Evolutionary conservation across 2,329 filamentous ascomycete genomes (phyloP).

Genomic region (Trichoderma afroharzianum): DNA sequence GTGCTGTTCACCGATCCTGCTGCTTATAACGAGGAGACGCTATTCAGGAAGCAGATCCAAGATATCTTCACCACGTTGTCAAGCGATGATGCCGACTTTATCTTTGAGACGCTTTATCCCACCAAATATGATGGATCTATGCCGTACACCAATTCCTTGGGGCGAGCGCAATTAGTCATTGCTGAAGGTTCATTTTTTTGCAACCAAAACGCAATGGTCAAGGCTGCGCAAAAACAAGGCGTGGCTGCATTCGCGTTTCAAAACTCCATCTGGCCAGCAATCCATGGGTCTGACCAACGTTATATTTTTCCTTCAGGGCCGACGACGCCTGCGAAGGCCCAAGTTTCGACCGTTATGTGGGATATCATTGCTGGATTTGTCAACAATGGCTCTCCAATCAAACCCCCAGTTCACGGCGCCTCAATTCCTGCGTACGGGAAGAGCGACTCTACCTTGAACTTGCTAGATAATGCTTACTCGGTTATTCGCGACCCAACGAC

Average conservation of each 20-base stretch:
- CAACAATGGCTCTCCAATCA: neutral
- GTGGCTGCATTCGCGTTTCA: constrained; percentile 4
- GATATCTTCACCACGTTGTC: neutral
- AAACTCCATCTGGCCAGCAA: constrained; percentile 4
- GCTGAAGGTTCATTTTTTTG: neutral
- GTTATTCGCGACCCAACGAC: constrained; percentile 2
- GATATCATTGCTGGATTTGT: constrained; percentile 8
- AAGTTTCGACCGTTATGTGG: neutral
- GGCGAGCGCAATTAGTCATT: constrained; percentile 10
- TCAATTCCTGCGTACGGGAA: neutral
- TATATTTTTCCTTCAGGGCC: constrained; percentile 2
- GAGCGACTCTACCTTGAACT: neutral
- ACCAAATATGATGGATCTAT: constrained; percentile 1
- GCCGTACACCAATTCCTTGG: neutral
- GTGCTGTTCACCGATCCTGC: constrained; percentile 3
- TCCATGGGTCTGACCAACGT: constrained; percentile 2
- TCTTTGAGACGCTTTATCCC: constrained; percentile 11
- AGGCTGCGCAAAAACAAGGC: neutral
- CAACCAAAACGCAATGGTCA: constrained; percentile 10
- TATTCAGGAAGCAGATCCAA: neutral
- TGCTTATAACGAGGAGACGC: neutral
- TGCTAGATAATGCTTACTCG: neutral
- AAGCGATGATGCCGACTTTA: neutral
- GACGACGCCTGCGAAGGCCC: neutral
- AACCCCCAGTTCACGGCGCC: neutral